A percentile compares a stretch with the other conserved stretches of the same genome.
These are phyloP conservation scores for Selaginella moellendorffii DNA, from an alignment of 75 land plant species.

Conservation along the genomic window DNA sequence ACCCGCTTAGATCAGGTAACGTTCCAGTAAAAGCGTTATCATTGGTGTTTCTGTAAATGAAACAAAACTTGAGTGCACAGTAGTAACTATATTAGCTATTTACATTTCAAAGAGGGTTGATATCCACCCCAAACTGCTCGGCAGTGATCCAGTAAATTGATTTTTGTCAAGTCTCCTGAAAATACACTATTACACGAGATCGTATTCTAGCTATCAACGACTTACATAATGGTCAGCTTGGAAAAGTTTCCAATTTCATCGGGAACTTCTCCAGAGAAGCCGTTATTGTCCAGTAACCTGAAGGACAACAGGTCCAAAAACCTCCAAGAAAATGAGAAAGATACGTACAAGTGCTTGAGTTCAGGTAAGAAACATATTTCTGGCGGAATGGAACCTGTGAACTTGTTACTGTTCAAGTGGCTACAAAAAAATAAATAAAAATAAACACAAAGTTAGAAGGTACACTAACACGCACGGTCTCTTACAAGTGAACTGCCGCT, in stretches of 20 bases:
- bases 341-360: not conserved
- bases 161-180: constrained; percentile 12
- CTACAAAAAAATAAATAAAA: constrained; percentile 1
- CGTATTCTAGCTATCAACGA: too few species aligned
- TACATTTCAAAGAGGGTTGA: not conserved
- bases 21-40: constrained; percentile 4
- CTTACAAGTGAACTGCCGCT: constrained; percentile 30
- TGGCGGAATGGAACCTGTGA: constrained; percentile 41
- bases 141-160: not conserved
- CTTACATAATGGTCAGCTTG: constrained; percentile 32
- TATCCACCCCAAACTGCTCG: not conserved
- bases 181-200: not conserved
- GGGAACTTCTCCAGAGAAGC: constrained; percentile 43
- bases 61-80: not conserved
- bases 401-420: constrained; percentile 50
- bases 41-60: constrained; percentile 9
- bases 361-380: not conserved
- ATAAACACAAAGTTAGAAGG: not conserved
- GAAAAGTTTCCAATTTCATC: constrained; percentile 53
- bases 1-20: constrained; percentile 10
- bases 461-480: not conserved
- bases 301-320: too few species aligned
- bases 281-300: constrained; percentile 37
- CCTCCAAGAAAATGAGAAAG: too few species aligned
- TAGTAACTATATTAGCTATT: not conserved